Conservation (phyloP, 352 stramenopile genomes). For the Pythium biforme region DNA sequence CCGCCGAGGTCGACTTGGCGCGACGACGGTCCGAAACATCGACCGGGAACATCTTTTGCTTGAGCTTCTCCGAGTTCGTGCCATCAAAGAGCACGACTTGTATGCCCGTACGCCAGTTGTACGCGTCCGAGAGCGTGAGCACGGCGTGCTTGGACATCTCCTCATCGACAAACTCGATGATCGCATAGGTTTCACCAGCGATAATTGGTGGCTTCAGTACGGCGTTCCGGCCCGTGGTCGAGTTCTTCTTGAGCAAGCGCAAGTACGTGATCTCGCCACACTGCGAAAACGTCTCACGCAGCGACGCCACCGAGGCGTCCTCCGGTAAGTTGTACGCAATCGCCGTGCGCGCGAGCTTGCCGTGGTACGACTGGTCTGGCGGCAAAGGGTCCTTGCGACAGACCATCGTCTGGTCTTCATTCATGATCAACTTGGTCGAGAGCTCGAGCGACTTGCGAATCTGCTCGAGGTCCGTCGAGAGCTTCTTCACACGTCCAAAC, state of each 20-base stretch:
- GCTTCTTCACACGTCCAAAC: constrained; percentile 85
- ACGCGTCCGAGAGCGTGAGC: constrained; percentile 82
- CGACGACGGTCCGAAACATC: constrained; percentile 72
- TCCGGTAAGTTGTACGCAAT: constrained; percentile 88
- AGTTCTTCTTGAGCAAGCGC: constrained; percentile 88
- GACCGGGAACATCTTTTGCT: constrained; percentile 89
- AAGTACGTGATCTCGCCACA: constrained; percentile 86
- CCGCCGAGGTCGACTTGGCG: constrained; percentile 73
- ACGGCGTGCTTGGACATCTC: constrained; percentile 90
- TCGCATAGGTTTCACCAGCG: constrained; percentile 84
- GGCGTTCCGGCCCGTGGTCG: constrained; percentile 80
- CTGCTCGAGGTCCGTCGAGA: constrained; percentile 80
- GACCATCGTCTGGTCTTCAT: constrained; percentile 80
- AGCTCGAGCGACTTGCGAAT: constrained; percentile 82
- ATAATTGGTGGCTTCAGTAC: constrained; percentile 87
- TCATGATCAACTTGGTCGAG: constrained; percentile 83
- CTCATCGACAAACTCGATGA: constrained; percentile 88
- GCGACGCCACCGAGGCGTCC: constrained; percentile 78
- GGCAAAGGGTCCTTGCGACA: constrained; percentile 83
- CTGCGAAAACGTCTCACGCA: constrained; percentile 82
- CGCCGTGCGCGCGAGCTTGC: constrained; percentile 78
- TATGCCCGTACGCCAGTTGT: constrained; percentile 86
- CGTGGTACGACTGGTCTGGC: constrained; percentile 83
- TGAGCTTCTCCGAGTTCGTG: constrained; percentile 87
- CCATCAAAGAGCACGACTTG: constrained; percentile 89